Percentiles rank a stretch among this genome's conserved stretches.
Conservation (phyloP, 768 basidiomycete species). For the Suillus americanus region DNA sequence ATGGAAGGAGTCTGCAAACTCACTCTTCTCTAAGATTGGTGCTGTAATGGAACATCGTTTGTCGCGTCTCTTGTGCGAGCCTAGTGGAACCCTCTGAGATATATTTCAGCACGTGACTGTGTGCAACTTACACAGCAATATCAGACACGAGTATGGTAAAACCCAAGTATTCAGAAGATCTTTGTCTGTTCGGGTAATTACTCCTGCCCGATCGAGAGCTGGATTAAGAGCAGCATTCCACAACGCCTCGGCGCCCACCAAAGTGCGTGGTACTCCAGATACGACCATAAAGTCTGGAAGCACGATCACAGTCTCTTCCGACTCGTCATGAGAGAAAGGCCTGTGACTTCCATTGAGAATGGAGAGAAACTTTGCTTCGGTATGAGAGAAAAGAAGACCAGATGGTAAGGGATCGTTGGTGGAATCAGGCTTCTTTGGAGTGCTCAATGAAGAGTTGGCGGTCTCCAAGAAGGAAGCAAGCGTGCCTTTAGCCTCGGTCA, state of each 20-base stretch:
- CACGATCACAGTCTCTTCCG: constrained; percentile 77
- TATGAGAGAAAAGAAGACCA: constrained; percentile 55
- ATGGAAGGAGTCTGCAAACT: constrained; percentile 15
- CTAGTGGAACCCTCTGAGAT: constrained; percentile 36
- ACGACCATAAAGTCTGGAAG: constrained; percentile 92
- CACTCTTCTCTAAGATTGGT: constrained; percentile 77
- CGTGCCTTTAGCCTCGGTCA: constrained; percentile 68
- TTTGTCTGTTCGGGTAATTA: constrained; percentile 41
- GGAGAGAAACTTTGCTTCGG: constrained; percentile 56
- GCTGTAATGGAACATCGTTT: constrained; percentile 90
- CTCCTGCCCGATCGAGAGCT: constrained; percentile 47
- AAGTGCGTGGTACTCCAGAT: constrained; percentile 63
- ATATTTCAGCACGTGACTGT: neutral
- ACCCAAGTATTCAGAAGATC: constrained; percentile 65
- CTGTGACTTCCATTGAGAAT: constrained; percentile 85
- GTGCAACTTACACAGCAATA: constrained; percentile 74
- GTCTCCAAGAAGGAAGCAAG: constrained; percentile 60
- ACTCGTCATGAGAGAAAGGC: constrained; percentile 56
- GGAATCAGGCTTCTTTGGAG: constrained; percentile 11
- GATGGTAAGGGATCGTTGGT: constrained; percentile 23
- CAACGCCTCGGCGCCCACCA: constrained; percentile 65
- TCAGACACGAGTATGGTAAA: constrained; percentile 86
- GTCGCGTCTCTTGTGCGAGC: constrained; percentile 92
- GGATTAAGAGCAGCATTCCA: constrained; percentile 68
- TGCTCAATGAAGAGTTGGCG: constrained; percentile 13